Base-by-base conservation (phyloP, 2,329 filamentous ascomycete genomes). In the Aspergillus vadensis region DNA sequence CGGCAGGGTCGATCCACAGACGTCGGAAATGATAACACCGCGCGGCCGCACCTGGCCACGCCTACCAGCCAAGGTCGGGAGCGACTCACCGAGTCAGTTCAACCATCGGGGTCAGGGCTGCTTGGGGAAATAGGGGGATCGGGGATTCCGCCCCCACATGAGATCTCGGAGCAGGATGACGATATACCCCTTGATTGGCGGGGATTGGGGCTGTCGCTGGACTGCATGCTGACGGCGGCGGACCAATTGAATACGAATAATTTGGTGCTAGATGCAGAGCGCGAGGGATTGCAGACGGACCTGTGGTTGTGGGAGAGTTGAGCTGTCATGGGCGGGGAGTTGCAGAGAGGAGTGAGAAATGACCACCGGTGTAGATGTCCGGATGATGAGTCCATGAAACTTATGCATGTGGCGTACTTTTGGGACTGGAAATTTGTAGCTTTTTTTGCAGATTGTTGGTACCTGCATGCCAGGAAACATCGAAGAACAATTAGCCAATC, bases 291-390 rank as follows among this genome's bases (percentile, higher is more conserved):
- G 4, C 61, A 60, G 38, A 44, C 58, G 12, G 66, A 68, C 50
- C 21, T 68, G 21, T 68, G 66, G 66, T n/a, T 68, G 52, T 68
- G 66, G 66, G 61, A 63, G 55, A 50, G 55, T 3, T 63, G 61
- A 19, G 14, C 19, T 54, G 9, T 32, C 36, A 30, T 30, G 23
- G 32, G 32, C 10, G 32, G 5, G 4, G 32, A 15, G 12, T 36
- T 36, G 27, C 12, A 14, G 32, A 12, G 23, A 25, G 3, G 15
- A 41, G 38, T 19, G 8, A 44, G 10, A 5, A 6, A 23, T 44
- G 19, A 44, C 17, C 2, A 36, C 12, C 12, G 12, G 32, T 36
- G 32, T 36, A 36, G 32, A 36, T 15, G 12, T 36, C 32, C 32
- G 41, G 19, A 14, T 44, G 41, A 44, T 44, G 41, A 44, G 19